Evolutionary conservation across 2,329 filamentous ascomycete species (phyloP).

Genomic region (Trichophyton schoenleinii): DNA sequence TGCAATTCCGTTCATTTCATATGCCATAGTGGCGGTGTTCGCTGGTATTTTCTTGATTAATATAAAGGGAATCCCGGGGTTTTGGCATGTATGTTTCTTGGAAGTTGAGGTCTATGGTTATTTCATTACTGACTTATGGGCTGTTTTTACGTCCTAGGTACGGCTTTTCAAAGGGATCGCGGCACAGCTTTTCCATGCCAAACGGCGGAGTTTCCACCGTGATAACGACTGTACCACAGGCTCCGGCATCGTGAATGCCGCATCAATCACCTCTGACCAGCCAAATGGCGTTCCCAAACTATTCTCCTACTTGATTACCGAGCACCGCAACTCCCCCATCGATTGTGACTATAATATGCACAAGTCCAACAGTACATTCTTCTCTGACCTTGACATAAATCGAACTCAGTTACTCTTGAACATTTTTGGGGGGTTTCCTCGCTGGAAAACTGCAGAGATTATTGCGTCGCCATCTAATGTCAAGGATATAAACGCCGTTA

Average conservation of each 20-base stretch:
- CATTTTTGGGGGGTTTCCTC: constrained; percentile 7
- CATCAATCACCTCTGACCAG: not conserved
- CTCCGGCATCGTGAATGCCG: not conserved
- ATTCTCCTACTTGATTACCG: constrained; percentile 4
- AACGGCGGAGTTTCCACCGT: not conserved
- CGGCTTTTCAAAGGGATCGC: constrained; percentile 5
- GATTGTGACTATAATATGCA: constrained; percentile 16
- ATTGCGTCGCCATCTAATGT: not conserved
- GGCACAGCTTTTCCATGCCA: not conserved
- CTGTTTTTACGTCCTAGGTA: not conserved
- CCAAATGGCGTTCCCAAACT: not conserved
- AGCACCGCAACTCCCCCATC: constrained; percentile 7
- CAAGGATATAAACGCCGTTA: not conserved
- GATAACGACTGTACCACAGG: not conserved
- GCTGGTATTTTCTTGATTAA: not conserved
- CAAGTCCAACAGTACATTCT: constrained; percentile 16
- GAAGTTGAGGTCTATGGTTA: not conserved
- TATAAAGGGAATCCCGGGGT: constrained; percentile 2
- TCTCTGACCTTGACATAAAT: constrained; percentile 15
- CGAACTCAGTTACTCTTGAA: constrained; percentile 10
- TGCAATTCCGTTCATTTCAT: not conserved
- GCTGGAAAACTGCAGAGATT: not conserved
- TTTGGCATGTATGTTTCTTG: constrained; percentile 5
- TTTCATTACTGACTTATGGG: not conserved
- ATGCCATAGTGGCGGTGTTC: not conserved